These are phyloP conservation scores for Termitomyces sp. DNA, from an alignment of 768 basidiomycete species.

Conservation along the genomic window DNA sequence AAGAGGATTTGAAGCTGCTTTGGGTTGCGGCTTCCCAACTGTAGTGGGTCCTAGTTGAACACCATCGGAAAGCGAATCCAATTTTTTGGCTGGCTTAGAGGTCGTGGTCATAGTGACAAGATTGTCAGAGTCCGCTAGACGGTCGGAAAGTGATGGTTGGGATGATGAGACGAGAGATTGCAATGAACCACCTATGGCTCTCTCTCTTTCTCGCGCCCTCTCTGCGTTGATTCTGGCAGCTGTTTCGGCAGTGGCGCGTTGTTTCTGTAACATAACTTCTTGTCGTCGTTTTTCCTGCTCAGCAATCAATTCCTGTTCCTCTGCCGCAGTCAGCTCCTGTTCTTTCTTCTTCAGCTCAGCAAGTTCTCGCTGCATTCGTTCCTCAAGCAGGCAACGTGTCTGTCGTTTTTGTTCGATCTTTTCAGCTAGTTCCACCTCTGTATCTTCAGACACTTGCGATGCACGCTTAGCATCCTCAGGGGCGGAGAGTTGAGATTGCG, in stretches of 20 bases:
- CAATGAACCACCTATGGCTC: slow-evolving; percentile 2
- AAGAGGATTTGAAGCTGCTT: neutral
- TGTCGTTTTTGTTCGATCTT: neutral
- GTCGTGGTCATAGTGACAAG: neutral
- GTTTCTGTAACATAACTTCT: slow-evolving; percentile 23
- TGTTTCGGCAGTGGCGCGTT: slow-evolving; percentile 21
- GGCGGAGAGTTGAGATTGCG: no score
- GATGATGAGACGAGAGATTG: slow-evolving; percentile 5
- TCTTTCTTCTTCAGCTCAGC: slow-evolving; percentile 14
- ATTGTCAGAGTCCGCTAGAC: neutral
- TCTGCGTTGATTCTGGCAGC: slow-evolving; percentile 21
- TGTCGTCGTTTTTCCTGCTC: slow-evolving; percentile 24
- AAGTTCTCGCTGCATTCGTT: slow-evolving; percentile 6
- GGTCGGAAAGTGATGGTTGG: slow-evolving; percentile 6
- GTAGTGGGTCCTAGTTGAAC: slow-evolving; percentile 10
- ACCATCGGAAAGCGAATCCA: slow-evolving; percentile 11
- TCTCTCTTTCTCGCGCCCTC: slow-evolving; percentile 17
- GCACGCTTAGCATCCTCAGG: no score
- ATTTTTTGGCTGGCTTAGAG: slow-evolving; percentile 10
- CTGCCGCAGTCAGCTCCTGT: slow-evolving; percentile 3
- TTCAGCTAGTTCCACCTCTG: neutral
- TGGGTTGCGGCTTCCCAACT: neutral
- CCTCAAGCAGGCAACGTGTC: neutral
- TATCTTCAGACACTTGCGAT: no score
- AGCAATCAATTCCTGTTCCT: slow-evolving; percentile 24